These are phyloP conservation scores for Phycomyces blakesleeanus DNA, from an alignment of 192 early-diverging fungal genomes.

Conservation along the genomic window DNA sequence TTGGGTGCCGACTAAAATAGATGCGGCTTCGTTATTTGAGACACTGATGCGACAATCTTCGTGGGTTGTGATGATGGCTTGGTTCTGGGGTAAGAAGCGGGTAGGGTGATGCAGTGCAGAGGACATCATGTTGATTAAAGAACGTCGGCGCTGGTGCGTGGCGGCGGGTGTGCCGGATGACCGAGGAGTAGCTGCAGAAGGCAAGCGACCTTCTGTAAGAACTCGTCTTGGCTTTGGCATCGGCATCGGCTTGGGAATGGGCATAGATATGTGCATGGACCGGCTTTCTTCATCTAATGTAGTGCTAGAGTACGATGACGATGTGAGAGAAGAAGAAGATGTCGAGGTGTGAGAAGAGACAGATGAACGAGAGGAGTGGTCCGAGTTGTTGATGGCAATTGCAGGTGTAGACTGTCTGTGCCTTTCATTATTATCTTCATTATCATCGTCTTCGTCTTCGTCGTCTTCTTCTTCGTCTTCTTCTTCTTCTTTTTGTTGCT, in stretches of 20 bases:
- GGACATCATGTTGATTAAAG: slow-evolving; percentile 8
- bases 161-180: background rate
- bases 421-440: too few relatives aligned
- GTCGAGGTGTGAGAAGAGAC: background rate
- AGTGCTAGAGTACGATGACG: background rate
- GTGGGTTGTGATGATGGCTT: slow-evolving; percentile 58
- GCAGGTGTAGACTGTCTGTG: too few relatives aligned
- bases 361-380: background rate
- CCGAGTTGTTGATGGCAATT: too few relatives aligned
- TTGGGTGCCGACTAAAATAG: slow-evolving; percentile 5
- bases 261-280: too few relatives aligned
- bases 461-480: too few relatives aligned
- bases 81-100: slow-evolving; percentile 53
- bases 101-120: slow-evolving; percentile 39
- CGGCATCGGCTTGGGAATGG: too few relatives aligned
- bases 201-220: slow-evolving; percentile 4
- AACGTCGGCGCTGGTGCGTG: slow-evolving; percentile 3
- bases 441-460: too few relatives aligned
- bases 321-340: background rate
- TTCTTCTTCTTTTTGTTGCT: too few relatives aligned
- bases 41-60: slow-evolving; percentile 44
- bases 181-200: too few relatives aligned
- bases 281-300: too few relatives aligned
- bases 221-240: background rate
- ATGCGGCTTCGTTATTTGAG: slow-evolving; percentile 49